These are phyloP conservation scores for Russula griseocarnosa DNA, from an alignment of 768 basidiomycete species.

Conservation along the genomic window DNA sequence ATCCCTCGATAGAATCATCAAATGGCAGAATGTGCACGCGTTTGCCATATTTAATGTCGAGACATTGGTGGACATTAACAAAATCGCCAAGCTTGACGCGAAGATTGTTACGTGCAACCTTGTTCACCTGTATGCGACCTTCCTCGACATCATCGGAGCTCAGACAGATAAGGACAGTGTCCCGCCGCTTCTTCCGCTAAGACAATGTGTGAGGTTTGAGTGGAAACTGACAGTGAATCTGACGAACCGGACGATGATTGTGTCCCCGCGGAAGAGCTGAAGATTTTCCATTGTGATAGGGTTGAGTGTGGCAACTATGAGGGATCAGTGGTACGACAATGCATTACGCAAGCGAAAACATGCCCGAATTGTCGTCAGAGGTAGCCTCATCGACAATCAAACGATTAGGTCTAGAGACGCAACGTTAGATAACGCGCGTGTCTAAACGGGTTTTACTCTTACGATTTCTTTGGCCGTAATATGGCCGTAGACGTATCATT, in stretches of 20 bases:
- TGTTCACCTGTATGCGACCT: constrained; percentile 97
- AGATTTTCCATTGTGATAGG: constrained; percentile 95
- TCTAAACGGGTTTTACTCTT: constrained; percentile 34
- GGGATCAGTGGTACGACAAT: background rate
- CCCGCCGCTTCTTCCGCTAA: constrained; percentile 92
- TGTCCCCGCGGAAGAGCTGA: constrained; percentile 93
- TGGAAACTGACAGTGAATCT: background rate
- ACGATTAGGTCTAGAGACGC: constrained; percentile 76
- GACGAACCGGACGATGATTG: constrained; percentile 84
- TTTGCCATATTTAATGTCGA: constrained; percentile 99
- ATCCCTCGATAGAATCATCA: constrained; percentile 96
- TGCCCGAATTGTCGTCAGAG: constrained; percentile 94
- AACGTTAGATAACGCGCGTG: constrained; percentile 27
- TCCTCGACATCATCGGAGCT: constrained; percentile 96
- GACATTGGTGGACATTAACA: constrained; percentile 91
- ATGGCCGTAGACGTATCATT: constrained; percentile 95
- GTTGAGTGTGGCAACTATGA: constrained; percentile 86
- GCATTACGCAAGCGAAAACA: constrained; percentile 28
- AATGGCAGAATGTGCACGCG: constrained; percentile 95
- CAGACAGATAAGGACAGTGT: constrained; percentile 95
- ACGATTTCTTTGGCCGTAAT: constrained; percentile 97
- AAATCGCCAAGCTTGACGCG: constrained; percentile 97
- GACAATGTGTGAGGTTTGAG: background rate
- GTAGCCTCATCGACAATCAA: constrained; percentile 94
- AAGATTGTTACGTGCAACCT: constrained; percentile 98